Evolutionary conservation across 164 flowering plant species (phyloP).

Genomic region (Amborella trichopoda): DNA sequence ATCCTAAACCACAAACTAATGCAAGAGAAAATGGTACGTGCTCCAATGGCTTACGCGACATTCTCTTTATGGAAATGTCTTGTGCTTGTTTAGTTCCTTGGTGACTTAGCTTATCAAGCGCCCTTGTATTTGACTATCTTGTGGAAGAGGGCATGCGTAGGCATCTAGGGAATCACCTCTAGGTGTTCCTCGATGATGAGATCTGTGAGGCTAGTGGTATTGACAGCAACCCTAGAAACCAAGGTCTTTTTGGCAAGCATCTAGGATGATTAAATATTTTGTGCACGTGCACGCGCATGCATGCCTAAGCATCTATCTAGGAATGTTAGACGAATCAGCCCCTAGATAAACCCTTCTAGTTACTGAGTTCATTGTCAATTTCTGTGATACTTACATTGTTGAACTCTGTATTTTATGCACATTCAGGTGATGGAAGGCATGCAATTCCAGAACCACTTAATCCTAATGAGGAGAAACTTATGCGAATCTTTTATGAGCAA

Average conservation of each 20-base stretch:
- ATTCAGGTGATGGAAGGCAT: slow-evolving; percentile 37
- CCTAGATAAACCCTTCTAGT: not conserved
- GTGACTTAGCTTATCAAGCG: too few species aligned
- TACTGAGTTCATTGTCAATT: not conserved
- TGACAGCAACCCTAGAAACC: too few species aligned
- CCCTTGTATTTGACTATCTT: not conserved
- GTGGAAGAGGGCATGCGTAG: too few species aligned
- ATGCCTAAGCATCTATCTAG: not conserved
- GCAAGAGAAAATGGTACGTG: slow-evolving; percentile 35
- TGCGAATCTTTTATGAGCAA: slow-evolving; percentile 75
- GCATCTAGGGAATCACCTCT: too few species aligned
- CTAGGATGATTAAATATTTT: not conserved
- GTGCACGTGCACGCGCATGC: too few species aligned
- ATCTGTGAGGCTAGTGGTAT: not conserved
- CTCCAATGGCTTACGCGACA: not conserved
- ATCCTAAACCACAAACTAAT: slow-evolving; percentile 42
- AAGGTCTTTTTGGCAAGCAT: not conserved
- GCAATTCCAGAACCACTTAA: slow-evolving; percentile 75
- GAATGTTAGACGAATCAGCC: not conserved
- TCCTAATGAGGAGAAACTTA: slow-evolving; percentile 68
- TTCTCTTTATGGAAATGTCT: not conserved
- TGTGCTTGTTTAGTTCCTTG: not conserved
- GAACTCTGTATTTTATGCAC: not conserved
- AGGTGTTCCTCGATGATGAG: not conserved
- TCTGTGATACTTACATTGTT: slow-evolving; percentile 10